Evolutionary conservation across 805 yeast species (phyloP).

Genomic region (Pachysolen tannophilus): DNA sequence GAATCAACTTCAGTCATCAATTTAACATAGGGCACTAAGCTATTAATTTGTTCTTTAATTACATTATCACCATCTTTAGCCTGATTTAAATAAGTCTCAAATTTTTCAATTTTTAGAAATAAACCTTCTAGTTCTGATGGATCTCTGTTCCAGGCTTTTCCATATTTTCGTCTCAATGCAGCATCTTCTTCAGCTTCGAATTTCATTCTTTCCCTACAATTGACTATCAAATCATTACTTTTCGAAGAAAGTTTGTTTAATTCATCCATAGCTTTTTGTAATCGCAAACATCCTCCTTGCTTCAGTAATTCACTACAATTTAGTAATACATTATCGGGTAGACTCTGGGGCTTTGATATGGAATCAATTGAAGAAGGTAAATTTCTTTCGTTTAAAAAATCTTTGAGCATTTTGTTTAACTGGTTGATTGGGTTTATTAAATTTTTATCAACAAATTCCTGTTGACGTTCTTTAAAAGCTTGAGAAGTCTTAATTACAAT

Average conservation of each 20-base stretch:
- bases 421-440: constrained; percentile 38
- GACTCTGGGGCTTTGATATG: constrained; percentile 42
- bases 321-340: constrained; percentile 51
- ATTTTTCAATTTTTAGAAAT: constrained; percentile 30
- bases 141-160: constrained; percentile 48
- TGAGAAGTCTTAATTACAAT: constrained; percentile 56
- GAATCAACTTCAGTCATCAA: constrained; percentile 24
- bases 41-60: constrained; percentile 36
- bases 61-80: constrained; percentile 58
- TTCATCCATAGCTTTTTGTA: constrained; percentile 36
- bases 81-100: constrained; percentile 41
- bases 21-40: constrained; percentile 38
- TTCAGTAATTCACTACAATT: constrained; percentile 46
- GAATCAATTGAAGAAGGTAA: constrained; percentile 60
- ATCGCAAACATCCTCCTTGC: constrained; percentile 40
- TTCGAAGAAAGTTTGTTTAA: constrained; percentile 34
- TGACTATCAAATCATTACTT: constrained; percentile 33
- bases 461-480: constrained; percentile 62
- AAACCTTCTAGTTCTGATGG: constrained; percentile 34
- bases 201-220: constrained; percentile 35
- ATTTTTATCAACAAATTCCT: constrained; percentile 38
- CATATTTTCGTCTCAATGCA: constrained; percentile 39
- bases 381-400: constrained; percentile 37
- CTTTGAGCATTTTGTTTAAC: constrained; percentile 34
- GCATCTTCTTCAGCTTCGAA: constrained; percentile 52